These are phyloP conservation scores for Cladochytrium replicatum DNA, from an alignment of 192 early-diverging fungal species.

Conservation along the genomic window DNA sequence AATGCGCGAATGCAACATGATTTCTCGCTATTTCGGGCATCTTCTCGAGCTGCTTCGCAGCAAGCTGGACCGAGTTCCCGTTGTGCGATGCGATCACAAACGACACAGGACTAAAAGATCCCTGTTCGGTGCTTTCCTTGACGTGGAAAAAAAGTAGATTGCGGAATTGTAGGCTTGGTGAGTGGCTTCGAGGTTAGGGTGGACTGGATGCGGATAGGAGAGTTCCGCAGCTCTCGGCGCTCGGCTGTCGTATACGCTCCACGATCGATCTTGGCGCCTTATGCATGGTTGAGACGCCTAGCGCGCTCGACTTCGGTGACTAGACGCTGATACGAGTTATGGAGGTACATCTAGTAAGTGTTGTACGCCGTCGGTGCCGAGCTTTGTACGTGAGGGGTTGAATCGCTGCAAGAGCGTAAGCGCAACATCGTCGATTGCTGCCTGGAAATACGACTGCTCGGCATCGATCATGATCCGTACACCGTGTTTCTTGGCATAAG, in stretches of 20 bases:
- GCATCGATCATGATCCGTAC: conserved; percentile 86
- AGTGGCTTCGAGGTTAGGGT: conserved; percentile 64
- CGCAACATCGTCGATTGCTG: conserved; percentile 78
- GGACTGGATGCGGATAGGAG: conserved; percentile 71
- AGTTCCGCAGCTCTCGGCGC: conserved; percentile 54
- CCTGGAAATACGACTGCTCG: conserved; percentile 89
- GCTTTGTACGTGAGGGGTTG: conserved; percentile 36
- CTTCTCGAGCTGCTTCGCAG: conserved; percentile 50
- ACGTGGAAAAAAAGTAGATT: conserved; percentile 63
- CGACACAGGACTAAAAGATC: conserved; percentile 41
- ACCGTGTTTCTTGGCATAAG: conserved; percentile 46
- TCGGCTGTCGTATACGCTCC: conserved; percentile 74
- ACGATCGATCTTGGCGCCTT: conserved; percentile 83
- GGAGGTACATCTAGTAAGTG: conserved; percentile 94
- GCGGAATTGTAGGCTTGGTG: conserved; percentile 75
- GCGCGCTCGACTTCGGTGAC: conserved; percentile 54
- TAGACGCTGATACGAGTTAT: conserved; percentile 52
- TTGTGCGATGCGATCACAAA: conserved; percentile 92
- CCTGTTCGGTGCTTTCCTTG: conserved; percentile 30
- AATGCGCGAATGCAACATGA: conserved; percentile 85
- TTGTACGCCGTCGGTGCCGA: conserved; percentile 59
- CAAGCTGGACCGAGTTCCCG: conserved; percentile 59
- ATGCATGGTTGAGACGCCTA: conserved; percentile 56
- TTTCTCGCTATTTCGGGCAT: too few relatives aligned
- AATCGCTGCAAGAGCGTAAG: conserved; percentile 57